A percentile compares a stretch with the other conserved stretches of the same genome.
Evolutionary conservation across 2,329 filamentous ascomycete genomes (phyloP).

Genomic region (Berkeleyomyces rouxiae): DNA sequence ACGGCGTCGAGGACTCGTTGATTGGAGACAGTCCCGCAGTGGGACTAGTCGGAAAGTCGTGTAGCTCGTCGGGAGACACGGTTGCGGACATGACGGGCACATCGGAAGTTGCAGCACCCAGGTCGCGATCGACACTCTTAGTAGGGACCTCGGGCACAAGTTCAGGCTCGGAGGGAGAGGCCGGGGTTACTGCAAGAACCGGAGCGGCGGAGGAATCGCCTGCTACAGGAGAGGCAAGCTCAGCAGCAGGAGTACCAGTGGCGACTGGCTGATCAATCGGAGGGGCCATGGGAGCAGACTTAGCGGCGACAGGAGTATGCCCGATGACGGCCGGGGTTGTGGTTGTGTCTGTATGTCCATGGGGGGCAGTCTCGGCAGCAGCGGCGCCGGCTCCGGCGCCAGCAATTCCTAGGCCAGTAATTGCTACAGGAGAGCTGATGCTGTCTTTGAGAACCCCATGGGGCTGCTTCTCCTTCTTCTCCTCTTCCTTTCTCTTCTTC

Average conservation of each 20-base stretch:
- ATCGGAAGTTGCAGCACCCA: not conserved
- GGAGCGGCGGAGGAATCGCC: not conserved
- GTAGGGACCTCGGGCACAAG: not conserved
- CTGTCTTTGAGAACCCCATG: slow-evolving; percentile 14
- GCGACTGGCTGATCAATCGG: not conserved
- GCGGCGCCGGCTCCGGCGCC: not conserved
- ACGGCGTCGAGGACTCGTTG: slow-evolving; percentile 2
- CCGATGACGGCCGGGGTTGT: too few species aligned
- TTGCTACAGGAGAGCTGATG: not conserved
- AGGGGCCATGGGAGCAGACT: not conserved
- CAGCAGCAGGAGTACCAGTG: not conserved
- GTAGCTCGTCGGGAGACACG: slow-evolving; percentile 2
- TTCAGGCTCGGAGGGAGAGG: not conserved
- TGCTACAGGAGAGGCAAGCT: not conserved
- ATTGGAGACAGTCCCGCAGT: slow-evolving; percentile 1
- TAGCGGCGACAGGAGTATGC: not conserved
- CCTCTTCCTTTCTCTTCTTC: slow-evolving; percentile 29
- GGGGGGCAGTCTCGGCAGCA: not conserved
- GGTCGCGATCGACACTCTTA: not conserved
- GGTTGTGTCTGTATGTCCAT: too few species aligned
- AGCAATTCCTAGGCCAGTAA: not conserved
- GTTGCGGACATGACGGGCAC: slow-evolving; percentile 1
- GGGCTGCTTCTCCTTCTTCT: slow-evolving; percentile 26
- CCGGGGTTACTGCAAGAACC: not conserved
- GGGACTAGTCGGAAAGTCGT: not conserved